Conservation (phyloP, 2,329 filamentous ascomycete genomes). For the Scolecobasidium constrictum region DNA sequence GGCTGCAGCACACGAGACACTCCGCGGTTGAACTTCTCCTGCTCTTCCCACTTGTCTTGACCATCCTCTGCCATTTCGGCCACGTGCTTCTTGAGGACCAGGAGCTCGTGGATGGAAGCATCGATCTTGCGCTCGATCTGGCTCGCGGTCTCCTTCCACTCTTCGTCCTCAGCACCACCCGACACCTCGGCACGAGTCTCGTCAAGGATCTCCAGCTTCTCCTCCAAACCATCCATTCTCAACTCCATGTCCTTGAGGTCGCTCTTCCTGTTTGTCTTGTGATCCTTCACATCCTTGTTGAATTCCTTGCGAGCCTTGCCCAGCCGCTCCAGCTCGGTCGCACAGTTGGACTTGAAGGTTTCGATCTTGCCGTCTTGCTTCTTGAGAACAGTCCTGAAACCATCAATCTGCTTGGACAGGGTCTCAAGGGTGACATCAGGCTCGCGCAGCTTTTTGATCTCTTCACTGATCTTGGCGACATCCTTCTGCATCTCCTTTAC, state of each 20-base stretch:
- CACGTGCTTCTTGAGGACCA: background rate
- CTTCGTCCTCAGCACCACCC: too few species aligned
- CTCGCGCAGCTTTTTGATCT: background rate
- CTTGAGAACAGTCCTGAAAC: background rate
- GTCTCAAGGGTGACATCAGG: background rate
- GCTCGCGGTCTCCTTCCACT: too few species aligned
- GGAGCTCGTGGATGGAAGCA: background rate
- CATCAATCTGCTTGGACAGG: background rate
- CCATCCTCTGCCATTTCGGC: background rate
- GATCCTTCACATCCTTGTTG: background rate
- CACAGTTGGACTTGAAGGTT: background rate
- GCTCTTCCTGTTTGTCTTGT: background rate
- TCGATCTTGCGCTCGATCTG: background rate
- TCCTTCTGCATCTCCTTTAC: background rate
- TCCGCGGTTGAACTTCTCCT: background rate
- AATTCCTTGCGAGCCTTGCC: background rate
- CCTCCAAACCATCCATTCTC: background rate
- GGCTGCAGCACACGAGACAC: too few species aligned
- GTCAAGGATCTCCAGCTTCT: background rate
- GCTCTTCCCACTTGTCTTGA: background rate
- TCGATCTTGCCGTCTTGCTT: background rate
- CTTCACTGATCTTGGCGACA: background rate
- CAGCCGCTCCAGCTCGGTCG: background rate
- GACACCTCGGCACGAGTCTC: background rate
- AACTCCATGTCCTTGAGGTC: background rate